A percentile compares a stretch with the other conserved stretches of the same genome.
phyloP scores from a whole-genome alignment of 2,329 filamentous ascomycete genomes.

The Sclerotinia glacialis region DNA sequence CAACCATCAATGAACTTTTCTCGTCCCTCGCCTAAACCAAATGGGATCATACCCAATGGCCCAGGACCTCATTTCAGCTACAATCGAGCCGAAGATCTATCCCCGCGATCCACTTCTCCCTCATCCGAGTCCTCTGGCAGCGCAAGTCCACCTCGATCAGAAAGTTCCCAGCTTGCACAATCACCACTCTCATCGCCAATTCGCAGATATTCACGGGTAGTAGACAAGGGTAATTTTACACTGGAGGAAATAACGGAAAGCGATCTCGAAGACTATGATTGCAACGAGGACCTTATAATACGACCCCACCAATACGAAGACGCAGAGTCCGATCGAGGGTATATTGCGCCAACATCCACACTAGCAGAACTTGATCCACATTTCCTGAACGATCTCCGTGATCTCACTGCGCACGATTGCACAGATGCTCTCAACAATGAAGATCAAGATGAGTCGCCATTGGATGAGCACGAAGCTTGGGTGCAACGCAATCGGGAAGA shows the following conservation, averaged over 20 bases:
- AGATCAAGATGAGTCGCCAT: conserved; percentile 22
- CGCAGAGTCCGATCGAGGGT: conserved; percentile 35
- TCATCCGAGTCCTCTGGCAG: conserved; percentile 30
- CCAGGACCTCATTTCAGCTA: conserved; percentile 40
- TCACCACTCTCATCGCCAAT: conserved; percentile 24
- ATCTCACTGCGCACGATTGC: conserved; percentile 30
- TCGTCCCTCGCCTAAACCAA: conserved; percentile 35
- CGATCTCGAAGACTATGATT: conserved; percentile 36
- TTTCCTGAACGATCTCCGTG: conserved; percentile 27
- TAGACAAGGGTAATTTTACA: conserved; percentile 36
- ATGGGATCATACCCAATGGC: conserved; percentile 45
- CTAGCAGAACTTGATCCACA: conserved; percentile 30
- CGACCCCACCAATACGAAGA: conserved; percentile 39
- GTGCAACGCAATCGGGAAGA: conserved; percentile 29
- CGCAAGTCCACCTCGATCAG: conserved; percentile 35
- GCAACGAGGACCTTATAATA: conserved; percentile 36
- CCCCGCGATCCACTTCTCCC: conserved; percentile 42
- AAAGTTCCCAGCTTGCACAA: conserved; percentile 30
- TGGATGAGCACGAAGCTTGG: conserved; percentile 34
- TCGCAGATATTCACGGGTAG: conserved; percentile 20
- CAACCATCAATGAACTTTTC: conserved; percentile 34
- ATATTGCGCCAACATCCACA: conserved; percentile 26
- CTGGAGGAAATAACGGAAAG: conserved; percentile 36
- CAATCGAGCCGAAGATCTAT: conserved; percentile 41
- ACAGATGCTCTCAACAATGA: background rate